phyloP scores from a whole-genome alignment of 2,329 filamentous ascomycete genomes.

The Ceratocystis eucalypticola region DNA sequence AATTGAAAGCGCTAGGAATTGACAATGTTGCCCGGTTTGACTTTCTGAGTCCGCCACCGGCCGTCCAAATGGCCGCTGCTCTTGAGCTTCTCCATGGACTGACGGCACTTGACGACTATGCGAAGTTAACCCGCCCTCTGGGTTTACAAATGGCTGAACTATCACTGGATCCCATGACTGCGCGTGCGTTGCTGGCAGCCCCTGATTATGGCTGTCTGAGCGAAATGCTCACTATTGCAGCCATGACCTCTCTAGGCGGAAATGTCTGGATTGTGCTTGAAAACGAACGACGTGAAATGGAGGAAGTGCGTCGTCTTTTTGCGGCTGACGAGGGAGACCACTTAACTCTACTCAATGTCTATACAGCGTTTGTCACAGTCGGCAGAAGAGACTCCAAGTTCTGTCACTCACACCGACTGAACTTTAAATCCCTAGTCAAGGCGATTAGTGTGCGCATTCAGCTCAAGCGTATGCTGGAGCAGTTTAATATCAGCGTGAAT shows the following conservation, averaged over 20 bases:
- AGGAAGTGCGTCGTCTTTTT: slow-evolving; percentile 65
- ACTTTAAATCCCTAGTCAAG: slow-evolving; percentile 69
- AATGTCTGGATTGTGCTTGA: slow-evolving; percentile 67
- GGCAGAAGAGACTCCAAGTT: slow-evolving; percentile 75
- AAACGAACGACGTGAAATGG: slow-evolving; percentile 59
- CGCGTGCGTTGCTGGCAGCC: slow-evolving; percentile 68
- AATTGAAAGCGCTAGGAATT: slow-evolving; percentile 88
- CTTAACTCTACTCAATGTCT: slow-evolving; percentile 84
- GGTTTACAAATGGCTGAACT: slow-evolving; percentile 86
- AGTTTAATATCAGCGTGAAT: slow-evolving; percentile 60
- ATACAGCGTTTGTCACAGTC: slow-evolving; percentile 70
- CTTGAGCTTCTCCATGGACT: slow-evolving; percentile 79
- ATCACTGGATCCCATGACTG: slow-evolving; percentile 90
- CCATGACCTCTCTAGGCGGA: slow-evolving; percentile 81
- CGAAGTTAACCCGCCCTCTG: slow-evolving; percentile 78
- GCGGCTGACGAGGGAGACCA: slow-evolving; percentile 91
- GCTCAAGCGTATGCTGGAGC: slow-evolving; percentile 72
- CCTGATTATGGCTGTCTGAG: slow-evolving; percentile 62
- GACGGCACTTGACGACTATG: slow-evolving; percentile 76
- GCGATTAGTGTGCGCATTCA: slow-evolving; percentile 80
- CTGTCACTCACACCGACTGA: slow-evolving; percentile 75
- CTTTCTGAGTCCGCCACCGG: slow-evolving; percentile 74
- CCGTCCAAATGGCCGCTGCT: slow-evolving; percentile 70
- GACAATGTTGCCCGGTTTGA: slow-evolving; percentile 88
- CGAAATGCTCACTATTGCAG: slow-evolving; percentile 81